These are phyloP conservation scores for Silybum marianum DNA, from an alignment of 129 eudicot genomes.

Conservation along the genomic window DNA sequence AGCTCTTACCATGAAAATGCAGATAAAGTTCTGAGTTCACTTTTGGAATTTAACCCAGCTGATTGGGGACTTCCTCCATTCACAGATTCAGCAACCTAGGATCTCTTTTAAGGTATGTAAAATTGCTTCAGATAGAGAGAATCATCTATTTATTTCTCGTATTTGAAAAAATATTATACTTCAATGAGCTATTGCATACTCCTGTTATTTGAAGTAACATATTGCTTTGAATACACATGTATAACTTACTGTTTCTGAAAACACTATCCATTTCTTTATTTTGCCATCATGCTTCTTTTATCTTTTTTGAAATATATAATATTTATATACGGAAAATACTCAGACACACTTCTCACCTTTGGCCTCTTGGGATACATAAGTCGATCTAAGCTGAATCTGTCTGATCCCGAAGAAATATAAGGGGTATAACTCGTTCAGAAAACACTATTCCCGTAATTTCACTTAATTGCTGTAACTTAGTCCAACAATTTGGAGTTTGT, in stretches of 20 bases:
- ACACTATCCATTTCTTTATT: not conserved
- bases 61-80: constrained; percentile 93
- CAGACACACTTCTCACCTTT: too few species aligned
- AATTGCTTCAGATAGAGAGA: not conserved
- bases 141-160: not conserved
- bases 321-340: not conserved
- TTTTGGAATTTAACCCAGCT: constrained; percentile 73
- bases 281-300: not conserved
- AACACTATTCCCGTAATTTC: too few species aligned
- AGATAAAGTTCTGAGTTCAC: constrained; percentile 74
- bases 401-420: not conserved
- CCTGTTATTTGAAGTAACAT: not conserved
- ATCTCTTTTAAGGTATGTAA: not conserved
- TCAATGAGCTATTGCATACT: constrained; percentile 6
- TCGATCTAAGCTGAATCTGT: not conserved
- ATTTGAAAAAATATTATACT: not conserved
- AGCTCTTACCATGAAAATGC: constrained; percentile 65
- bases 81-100: constrained; percentile 35
- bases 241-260: not conserved
- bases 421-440: not conserved
- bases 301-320: too few species aligned
- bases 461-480: not conserved
- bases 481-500: constrained; percentile 2
- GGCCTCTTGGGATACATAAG: not conserved
- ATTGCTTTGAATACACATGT: constrained; percentile 2